Evolutionary conservation across 2,329 filamentous ascomycete genomes (phyloP), one percentile per base, ranked within the genome.

Genomic region (Pseudophaeomoniella oleicola): DNA sequence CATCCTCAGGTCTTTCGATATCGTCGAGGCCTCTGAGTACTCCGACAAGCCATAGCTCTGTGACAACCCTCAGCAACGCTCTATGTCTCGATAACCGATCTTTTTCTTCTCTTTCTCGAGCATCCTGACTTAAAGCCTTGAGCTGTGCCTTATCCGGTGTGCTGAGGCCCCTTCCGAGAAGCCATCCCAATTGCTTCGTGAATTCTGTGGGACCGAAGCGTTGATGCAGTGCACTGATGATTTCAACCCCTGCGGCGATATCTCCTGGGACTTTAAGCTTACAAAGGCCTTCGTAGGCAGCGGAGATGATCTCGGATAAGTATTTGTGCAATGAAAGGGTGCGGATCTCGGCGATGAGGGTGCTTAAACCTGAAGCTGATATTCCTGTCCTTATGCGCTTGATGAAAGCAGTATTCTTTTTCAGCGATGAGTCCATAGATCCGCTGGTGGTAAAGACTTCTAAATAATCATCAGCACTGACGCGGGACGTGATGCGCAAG

Each of bases 401-500:
- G 55, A 96, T 96, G 58, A 96, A 94, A 46, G 87, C 86, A 3
- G 88, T 96, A 52, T 96, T 96, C 67, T 94, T 96, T 65, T 94
- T 94, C 58, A 96, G 70, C 36, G 87, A 90, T 36, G 88, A 94
- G 59, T 96, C 88, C 52, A 96, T 78, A 18, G 82, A 81, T 53
- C 73, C 72, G 57, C 75, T 78, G 48, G 90, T 77, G 37, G 74
- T 62, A 52, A 92, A 85, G 43, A 92, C 64, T 65, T 83, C 86
- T 92, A 46, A 54, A 34, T 51, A 42, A 39, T 39, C 42, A 39
- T 42, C 39, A 39, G 15, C 5, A 32, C 27, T 15, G 32, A 35
- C 17, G 22, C 30, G 38, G 12, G 36, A 32, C 19, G 22, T 15
- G 13, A 22, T 33, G 35, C 37, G 18, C 27, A 36, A 19, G 39